Evolutionary conservation across 78 protist genomes (phyloP), one percentile per base, ranked within the genome.

Genomic region (Goniomonas avonlea): DNA sequence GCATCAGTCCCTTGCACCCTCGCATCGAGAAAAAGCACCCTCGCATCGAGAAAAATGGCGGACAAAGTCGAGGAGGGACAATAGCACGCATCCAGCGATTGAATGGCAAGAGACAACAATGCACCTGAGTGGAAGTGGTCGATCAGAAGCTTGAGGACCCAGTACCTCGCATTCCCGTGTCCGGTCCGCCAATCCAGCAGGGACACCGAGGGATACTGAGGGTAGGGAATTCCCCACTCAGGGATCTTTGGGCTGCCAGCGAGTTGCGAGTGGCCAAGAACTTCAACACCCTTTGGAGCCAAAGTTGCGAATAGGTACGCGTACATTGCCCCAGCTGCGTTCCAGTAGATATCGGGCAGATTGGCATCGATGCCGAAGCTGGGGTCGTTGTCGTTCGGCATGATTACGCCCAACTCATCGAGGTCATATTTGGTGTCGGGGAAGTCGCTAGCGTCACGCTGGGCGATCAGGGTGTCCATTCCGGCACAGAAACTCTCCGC

Each of bases 121-220:
- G n/a, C n/a, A n/a, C n/a, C n/a, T n/a, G n/a, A n/a, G n/a, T n/a
- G n/a, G 29, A 65, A 11, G 38, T 65, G 37, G 15, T 69, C 76
- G 5, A 69, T 3, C 11, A 69, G 3, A 18, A 69, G 43, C 34
- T 48, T 69, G 48, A 69, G 76, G 11, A 38, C 48, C 76, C 76
- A 69, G 18, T 69, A 69, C 17, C 76, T 29, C 3, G 76, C 50
- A 69, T 69, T 69, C 27, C 76, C 76, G 17, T 65, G 31, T 5
- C 76, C 76, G 9, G 48, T 37, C 37, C 55, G 32, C 76, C 76
- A 69, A 13, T 69, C 39, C 38, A 29, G 17, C 50, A 69, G 4
- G 50, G 76, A 37, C 23, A 69, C 76, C 5, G 53, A 38, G 34
- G 76, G 76, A 37, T 69, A 69, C 34, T 69, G 76, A 20, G 76